phyloP scores from a whole-genome alignment of 441 rosid species.

The Jatropha multifida region DNA sequence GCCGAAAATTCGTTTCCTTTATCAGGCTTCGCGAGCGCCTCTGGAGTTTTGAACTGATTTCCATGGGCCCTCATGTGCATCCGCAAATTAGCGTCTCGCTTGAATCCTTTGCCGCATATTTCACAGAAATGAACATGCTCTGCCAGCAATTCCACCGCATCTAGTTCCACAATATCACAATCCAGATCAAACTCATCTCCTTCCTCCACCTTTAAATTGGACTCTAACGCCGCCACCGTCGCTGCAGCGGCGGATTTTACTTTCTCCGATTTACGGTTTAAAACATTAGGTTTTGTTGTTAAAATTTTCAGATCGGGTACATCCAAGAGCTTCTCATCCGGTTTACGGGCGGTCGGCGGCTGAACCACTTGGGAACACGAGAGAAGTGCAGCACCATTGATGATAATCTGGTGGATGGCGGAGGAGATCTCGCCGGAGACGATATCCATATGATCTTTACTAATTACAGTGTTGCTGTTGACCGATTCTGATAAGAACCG shows the following conservation, averaged over 20 bases:
- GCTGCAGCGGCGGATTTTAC: background rate
- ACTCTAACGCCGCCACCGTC: background rate
- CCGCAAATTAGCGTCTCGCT: conserved; percentile 67
- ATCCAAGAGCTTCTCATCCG: background rate
- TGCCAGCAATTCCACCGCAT: conserved; percentile 61
- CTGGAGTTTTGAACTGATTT: conserved; percentile 57
- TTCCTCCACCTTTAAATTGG: conserved; percentile 16
- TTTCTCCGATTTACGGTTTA: background rate
- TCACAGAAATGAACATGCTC: conserved; percentile 66
- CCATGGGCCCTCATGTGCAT: conserved; percentile 87
- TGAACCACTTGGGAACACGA: conserved; percentile 24
- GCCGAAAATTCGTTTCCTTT: background rate
- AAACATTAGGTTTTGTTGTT: background rate
- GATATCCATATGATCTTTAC: conserved; percentile 46
- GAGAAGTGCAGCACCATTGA: conserved; percentile 64
- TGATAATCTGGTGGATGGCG: conserved; percentile 57
- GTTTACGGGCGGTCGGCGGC: background rate
- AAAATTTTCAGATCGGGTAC: conserved; percentile 13
- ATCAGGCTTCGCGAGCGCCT: conserved; percentile 52
- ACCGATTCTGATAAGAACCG: conserved; percentile 50
- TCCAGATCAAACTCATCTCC: conserved; percentile 22
- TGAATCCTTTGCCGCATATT: conserved; percentile 74
- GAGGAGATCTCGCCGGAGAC: conserved; percentile 58
- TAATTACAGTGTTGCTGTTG: conserved; percentile 39
- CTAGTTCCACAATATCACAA: conserved; percentile 49